phyloP scores from a whole-genome alignment of 2,329 filamentous ascomycete species.

The Alternaria rosae region DNA sequence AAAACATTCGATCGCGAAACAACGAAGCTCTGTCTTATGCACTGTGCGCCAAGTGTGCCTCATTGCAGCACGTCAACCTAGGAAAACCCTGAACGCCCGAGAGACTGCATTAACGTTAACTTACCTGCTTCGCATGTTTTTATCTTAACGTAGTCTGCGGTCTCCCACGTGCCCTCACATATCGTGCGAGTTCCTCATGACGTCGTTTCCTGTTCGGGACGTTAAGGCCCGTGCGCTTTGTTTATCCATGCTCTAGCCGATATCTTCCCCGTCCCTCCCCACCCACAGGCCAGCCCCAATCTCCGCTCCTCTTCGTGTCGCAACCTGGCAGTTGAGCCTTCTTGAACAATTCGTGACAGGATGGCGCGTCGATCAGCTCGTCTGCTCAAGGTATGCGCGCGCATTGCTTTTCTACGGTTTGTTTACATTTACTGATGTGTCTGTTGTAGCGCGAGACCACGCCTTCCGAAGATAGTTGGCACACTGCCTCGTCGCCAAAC shows the following conservation, averaged over 20 bases:
- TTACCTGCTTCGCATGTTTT: neutral
- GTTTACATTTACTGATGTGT: constrained; percentile 40
- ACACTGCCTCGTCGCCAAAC: constrained; percentile 36
- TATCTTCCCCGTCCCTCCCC: constrained; percentile 23
- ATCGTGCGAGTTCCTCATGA: constrained; percentile 11
- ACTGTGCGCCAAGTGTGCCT: neutral
- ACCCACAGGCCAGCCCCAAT: constrained; percentile 37
- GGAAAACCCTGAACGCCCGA: neutral
- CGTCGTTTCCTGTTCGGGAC: constrained; percentile 14
- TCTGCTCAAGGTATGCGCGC: constrained; percentile 44
- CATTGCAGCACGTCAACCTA: neutral
- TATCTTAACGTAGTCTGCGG: neutral
- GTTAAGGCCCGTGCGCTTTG: constrained; percentile 24
- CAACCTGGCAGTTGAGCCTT: constrained; percentile 6
- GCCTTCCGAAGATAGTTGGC: constrained; percentile 35
- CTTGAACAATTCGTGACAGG: constrained; percentile 18
- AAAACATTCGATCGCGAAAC: neutral
- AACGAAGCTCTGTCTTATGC: neutral
- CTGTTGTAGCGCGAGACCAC: constrained; percentile 37
- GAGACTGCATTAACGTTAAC: neutral
- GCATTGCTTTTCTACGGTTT: constrained; percentile 18
- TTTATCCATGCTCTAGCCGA: constrained; percentile 27
- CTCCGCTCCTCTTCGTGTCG: constrained; percentile 20
- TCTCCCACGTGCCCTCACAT: neutral
- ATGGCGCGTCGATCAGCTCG: constrained; percentile 50